phyloP scores from a whole-genome alignment of 495 filamentous ascomycete species.

The Aspergillus biplanus region DNA sequence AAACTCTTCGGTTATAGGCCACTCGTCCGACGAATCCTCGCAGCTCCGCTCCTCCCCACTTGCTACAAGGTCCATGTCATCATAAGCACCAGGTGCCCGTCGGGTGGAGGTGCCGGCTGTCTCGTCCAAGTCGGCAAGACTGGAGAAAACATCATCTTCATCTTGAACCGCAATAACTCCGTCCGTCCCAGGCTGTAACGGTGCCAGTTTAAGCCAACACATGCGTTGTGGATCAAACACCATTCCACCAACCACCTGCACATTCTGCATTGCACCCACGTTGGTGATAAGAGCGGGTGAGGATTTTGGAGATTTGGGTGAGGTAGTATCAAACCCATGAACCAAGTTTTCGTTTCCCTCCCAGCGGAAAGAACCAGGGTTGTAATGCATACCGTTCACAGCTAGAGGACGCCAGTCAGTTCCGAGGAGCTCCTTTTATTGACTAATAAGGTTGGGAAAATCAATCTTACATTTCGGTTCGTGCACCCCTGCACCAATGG shows the following conservation, averaged over 20 bases:
- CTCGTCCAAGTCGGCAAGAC: conserved; percentile 69
- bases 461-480: conserved; percentile 66
- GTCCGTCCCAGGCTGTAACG: conserved; percentile 37
- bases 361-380: conserved; percentile 82
- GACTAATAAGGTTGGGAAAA: conserved; percentile 14
- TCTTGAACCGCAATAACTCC: conserved; percentile 43
- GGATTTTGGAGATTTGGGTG: conserved; percentile 60
- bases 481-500: conserved; percentile 62
- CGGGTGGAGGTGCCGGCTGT: conserved; percentile 51
- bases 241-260: conserved; percentile 94
- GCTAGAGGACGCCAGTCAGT: conserved; percentile 48
- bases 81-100: conserved; percentile 29
- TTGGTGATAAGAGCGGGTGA: conserved; percentile 94
- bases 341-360: conserved; percentile 93
- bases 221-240: conserved; percentile 95
- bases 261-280: conserved; percentile 69
- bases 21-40: conserved; percentile 64
- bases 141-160: conserved; percentile 79
- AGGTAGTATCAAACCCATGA: conserved; percentile 67
- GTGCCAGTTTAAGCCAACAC: conserved; percentile 84
- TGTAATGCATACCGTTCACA: conserved; percentile 94
- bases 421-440: neutral
- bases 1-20: conserved; percentile 92
- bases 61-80: conserved; percentile 37
- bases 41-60: conserved; percentile 58